Evolutionary conservation across 345 rosid species (phyloP), one percentile per base, ranked within the genome.

Genomic region (Populus tremula): DNA sequence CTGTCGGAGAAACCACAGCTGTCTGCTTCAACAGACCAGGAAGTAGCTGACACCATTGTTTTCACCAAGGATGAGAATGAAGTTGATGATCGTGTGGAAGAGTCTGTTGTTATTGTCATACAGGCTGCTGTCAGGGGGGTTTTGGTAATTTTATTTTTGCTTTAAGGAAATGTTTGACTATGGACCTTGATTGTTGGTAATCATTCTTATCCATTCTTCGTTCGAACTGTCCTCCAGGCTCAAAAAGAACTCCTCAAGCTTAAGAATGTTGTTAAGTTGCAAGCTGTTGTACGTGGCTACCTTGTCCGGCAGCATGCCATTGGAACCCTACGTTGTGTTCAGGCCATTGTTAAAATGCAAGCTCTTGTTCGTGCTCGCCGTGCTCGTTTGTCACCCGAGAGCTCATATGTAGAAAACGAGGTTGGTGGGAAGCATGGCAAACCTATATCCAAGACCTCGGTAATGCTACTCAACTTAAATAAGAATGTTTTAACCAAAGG

Each of bases 211-310:
- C 38, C 33, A 47, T 12, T 38, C 61, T 47, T 63, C 64, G 41
- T 33, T 74, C 17, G 38, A 73, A 31, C 47, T 75, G n/a, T 73
- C 79, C 72, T 76, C 64, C 76, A 96, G 97, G 97, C 90, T 70
- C 85, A 80, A 59, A 92, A 71, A 78, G 91, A 90, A 80, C 85
- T 94, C 78, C 67, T 81, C 76, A 92, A 82, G 89, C 90, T 81
- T 54, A 91, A 89, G 88, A 92, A 86, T 70, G 88, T 92, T 43
- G 81, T 94, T 43, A 92, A 88, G 86, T 82, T 94, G 90, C 99
- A 96, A 86, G 98, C 99, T 79, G 95, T 91, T 67, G 89, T 90
- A 20, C 94, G 99, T 16, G 97, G 99, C 39, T 93, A 92, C 86
- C 74, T 96, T 86, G 97, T 93, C 77, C 87, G 99, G 76, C 93